A percentile compares a stretch with the other conserved stretches of the same genome.
Conservation (phyloP, 139 green algal genomes). For the Desmodesmus armatus region DNA sequence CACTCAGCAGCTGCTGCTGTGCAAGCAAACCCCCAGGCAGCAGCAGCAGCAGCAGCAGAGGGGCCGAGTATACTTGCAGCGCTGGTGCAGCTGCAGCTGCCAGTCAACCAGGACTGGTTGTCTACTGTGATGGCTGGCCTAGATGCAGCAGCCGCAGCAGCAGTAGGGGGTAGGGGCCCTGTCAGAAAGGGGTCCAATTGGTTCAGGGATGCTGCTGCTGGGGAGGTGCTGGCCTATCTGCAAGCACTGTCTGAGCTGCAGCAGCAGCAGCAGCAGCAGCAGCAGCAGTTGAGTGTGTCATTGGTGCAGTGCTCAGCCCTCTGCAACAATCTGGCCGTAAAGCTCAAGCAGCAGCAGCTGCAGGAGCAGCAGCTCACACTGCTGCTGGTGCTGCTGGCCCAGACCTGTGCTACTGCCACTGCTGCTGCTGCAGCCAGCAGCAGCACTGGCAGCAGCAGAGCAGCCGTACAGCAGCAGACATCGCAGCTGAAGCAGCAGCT, state of each 20-base stretch:
- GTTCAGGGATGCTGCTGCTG: conserved; percentile 7
- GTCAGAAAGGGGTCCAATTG: conserved; percentile 11
- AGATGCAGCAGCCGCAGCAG: no score
- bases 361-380: no score
- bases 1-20: neutral
- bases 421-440: no score
- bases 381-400: no score
- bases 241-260: neutral
- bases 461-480: no score
- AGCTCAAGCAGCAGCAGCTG: no score
- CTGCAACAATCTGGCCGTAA: no score
- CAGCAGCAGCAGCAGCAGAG: neutral
- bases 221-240: neutral
- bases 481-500: no score
- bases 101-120: neutral
- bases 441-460: no score
- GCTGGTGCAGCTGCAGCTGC: neutral
- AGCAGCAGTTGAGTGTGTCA: neutral
- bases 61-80: neutral
- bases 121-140: neutral
- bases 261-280: conserved; percentile 11
- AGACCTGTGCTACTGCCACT: no score
- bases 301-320: no score
- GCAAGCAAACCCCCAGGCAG: neutral
- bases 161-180: no score